Conservation (phyloP, 1,139 yeast genomes). For the Candida sp. region DNA sequence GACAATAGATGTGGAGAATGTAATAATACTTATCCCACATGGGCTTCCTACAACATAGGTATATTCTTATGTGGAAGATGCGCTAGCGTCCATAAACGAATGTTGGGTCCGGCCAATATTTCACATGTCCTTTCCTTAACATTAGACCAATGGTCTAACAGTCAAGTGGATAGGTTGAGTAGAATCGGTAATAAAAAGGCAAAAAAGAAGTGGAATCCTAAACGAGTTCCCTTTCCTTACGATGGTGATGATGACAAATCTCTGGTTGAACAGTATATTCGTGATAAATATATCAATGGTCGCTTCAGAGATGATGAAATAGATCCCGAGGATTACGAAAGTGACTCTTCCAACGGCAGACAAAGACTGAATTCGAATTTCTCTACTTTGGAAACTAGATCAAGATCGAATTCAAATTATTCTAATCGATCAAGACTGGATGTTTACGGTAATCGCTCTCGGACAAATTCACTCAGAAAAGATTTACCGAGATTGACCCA, state of each 20-base stretch:
- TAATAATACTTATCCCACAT: slow-evolving; percentile 57
- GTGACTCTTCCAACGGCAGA: slow-evolving; percentile 13
- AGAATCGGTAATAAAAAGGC: slow-evolving; percentile 66
- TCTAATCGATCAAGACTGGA: slow-evolving; percentile 10
- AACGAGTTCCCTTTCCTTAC: slow-evolving; percentile 62
- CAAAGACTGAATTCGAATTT: slow-evolving; percentile 4
- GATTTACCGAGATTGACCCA: slow-evolving; percentile 36
- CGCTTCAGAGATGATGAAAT: slow-evolving; percentile 36
- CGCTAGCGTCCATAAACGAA: slow-evolving; percentile 72
- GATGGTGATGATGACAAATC: slow-evolving; percentile 60
- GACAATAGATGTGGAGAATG: slow-evolving; percentile 76
- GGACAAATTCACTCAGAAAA: slow-evolving; percentile 3
- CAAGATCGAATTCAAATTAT: slow-evolving; percentile 10
- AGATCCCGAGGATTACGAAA: slow-evolving; percentile 18
- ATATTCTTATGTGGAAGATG: slow-evolving; percentile 75
- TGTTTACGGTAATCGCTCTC: background rate
- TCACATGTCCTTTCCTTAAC: slow-evolving; percentile 80
- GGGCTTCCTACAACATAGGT: slow-evolving; percentile 53
- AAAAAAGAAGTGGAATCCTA: slow-evolving; percentile 61
- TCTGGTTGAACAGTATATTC: slow-evolving; percentile 47
- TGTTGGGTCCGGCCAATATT: slow-evolving; percentile 55
- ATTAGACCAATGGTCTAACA: slow-evolving; percentile 71
- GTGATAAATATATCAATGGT: slow-evolving; percentile 51
- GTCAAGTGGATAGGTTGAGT: slow-evolving; percentile 55
- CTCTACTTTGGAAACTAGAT: slow-evolving; percentile 5